Evolutionary conservation across 2,329 filamentous ascomycete genomes (phyloP), one percentile per base, ranked within the genome.

Genomic region (Monosporascus sp.): DNA sequence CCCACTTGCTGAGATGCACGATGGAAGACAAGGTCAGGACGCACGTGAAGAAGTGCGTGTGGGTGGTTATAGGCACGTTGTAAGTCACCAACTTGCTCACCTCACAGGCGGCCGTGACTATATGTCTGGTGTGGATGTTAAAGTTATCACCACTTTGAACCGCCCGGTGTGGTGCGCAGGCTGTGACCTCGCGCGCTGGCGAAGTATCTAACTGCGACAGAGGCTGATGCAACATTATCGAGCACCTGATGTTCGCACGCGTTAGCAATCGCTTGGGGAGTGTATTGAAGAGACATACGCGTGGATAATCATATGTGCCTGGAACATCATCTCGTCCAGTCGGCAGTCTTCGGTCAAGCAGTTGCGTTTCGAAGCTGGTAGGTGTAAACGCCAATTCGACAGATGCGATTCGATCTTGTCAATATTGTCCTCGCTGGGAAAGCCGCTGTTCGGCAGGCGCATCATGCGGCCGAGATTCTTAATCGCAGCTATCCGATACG

Each of bases 241-340:
- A 79, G 55, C 79, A 82, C 7, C 78, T 80, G 53, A 18, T 35
- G 18, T 48, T 9, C n/a, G 41, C 17, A 44, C n/a, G 38, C 35
- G 39, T 60, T 36, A 58, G 49, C 39, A 17, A 11, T 41, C 18
- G 38, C 7, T 41, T 41, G 9, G 5, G 17, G 38, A 8, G 38
- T n/a, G 17, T 8, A 41, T 18, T 41, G 17, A 18, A 24, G 22
- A 27, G 9, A 70, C 76, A 63, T 68, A 78, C 76, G 79, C 79
- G 57, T 82, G 73, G 35, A 74, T 79, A 62, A 96, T 89, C 83
- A 95, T 93, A 57, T 89, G 87, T 1, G 89, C 91, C 68, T 95
- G 90, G 72, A 96, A 96, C 70, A 96, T 85, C 80, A 96, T 87
- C 71, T 96, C 90, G 67, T 97, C 92, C 11, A 92, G 77, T 50